Base-by-base conservation (phyloP, 2,329 filamentous ascomycete genomes). In the Phaeosphaeriaceae sp. region DNA sequence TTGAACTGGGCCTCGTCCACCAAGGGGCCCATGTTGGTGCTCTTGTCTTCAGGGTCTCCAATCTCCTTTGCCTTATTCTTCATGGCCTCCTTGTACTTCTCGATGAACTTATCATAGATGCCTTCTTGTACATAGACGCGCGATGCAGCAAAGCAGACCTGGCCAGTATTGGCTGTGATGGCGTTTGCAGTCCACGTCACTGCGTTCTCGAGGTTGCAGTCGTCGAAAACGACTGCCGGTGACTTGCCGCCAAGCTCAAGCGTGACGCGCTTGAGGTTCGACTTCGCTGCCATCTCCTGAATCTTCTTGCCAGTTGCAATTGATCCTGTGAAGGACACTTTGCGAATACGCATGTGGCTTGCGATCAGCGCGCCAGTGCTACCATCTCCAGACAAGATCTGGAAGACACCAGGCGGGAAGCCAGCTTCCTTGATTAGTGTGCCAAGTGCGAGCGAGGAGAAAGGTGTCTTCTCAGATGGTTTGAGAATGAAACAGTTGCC, bases 161-260 rank as follows among this genome's bases (percentile, higher is more conserved):
- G 77, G 7, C 76, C 77, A 1, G 76, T 76, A 54, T 78, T 76
- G 33, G 69, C 69, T 1, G 72, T 76, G 61, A 78, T 77, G 31
- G 69, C 73, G 45, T 76, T 74, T 9, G 69, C 68, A 10, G 66
- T 73, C 74, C 72, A 74, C 1, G 60, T 66, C 1, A 78, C 72
- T 0, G 78, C 78, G 20, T 81, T 79, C 4, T 81, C 78, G 10
- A 82, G 66, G 60, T 81, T 74, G 17, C 67, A 70, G 61, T 82
- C 80, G 31, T 81, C 77, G 56, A 82, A 82, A 7, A 82, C 72
- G 5, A 82, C 69, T 1, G 76, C 76, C 0, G 80, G 80, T 9
- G 72, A 76, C 61, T 82, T 82, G 17, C 80, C 80, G 19, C 80
- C 80, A 1, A 81, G 71, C 58, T 81, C 80, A 13, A 81, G 74